These are phyloP conservation scores for Pseudomassariella vexata DNA, from an alignment of 2,329 filamentous ascomycete species.

Conservation along the genomic window DNA sequence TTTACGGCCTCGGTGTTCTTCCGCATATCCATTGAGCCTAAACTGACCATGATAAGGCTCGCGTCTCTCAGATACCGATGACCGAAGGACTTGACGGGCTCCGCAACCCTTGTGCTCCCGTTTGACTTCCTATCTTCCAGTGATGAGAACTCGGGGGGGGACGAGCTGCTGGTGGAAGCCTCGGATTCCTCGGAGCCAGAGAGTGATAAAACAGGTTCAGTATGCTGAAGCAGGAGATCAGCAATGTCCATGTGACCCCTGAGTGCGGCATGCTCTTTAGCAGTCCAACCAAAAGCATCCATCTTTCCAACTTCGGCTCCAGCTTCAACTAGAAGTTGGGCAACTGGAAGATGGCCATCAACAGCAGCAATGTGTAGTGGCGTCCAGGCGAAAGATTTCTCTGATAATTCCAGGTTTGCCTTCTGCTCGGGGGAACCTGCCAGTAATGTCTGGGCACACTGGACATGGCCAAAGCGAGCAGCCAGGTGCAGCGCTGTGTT, in stretches of 20 bases:
- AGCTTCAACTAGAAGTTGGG: slow-evolving; percentile 69
- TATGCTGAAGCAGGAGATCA: slow-evolving; percentile 56
- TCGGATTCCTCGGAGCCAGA: slow-evolving; percentile 23
- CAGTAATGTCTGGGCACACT: slow-evolving; percentile 74
- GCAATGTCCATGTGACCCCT: slow-evolving; percentile 84
- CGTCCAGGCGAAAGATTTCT: slow-evolving; percentile 89
- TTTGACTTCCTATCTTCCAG: slow-evolving; percentile 55
- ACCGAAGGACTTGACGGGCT: slow-evolving; percentile 90
- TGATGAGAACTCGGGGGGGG: slow-evolving; percentile 51
- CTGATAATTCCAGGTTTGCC: slow-evolving; percentile 68
- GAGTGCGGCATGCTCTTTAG: slow-evolving; percentile 86
- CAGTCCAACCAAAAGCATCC: slow-evolving; percentile 90
- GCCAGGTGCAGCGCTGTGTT: slow-evolving; percentile 92
- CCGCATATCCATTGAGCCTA: slow-evolving; percentile 91
- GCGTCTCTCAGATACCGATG: slow-evolving; percentile 90
- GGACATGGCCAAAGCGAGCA: slow-evolving; percentile 76
- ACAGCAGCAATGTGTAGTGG: slow-evolving; percentile 91
- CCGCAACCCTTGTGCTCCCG: slow-evolving; percentile 47
- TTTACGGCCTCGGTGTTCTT: slow-evolving; percentile 76
- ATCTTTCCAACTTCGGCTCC: slow-evolving; percentile 68
- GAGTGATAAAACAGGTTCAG: slow-evolving; percentile 22
- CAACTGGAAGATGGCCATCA: slow-evolving; percentile 73
- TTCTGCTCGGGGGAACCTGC: slow-evolving; percentile 65
- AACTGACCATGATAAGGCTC: slow-evolving; percentile 82
- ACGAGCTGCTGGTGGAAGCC: slow-evolving; percentile 23